Conservation (phyloP, 1,139 yeast genomes). For the Kodamaea anthophila region DNA sequence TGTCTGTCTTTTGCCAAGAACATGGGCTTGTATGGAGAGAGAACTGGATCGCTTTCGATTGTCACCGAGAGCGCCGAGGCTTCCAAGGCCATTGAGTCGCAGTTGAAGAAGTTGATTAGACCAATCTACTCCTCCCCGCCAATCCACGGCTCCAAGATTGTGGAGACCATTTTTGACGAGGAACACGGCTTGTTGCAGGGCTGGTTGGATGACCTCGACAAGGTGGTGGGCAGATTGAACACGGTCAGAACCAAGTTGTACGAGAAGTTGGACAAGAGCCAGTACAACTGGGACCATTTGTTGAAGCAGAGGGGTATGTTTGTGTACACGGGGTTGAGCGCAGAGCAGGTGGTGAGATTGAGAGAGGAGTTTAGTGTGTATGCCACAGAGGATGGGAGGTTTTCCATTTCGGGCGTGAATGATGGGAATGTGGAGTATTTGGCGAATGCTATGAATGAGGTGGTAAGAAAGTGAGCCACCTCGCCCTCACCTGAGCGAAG, state of each 20-base stretch:
- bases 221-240: conserved; percentile 70
- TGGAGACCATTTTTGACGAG: conserved; percentile 63
- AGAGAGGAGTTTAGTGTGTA: conserved; percentile 73
- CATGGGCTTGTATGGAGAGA: conserved; percentile 95
- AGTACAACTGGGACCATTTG: conserved; percentile 80
- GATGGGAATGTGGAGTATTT: conserved; percentile 73
- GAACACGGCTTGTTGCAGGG: conserved; percentile 50
- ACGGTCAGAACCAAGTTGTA: conserved; percentile 64
- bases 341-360: conserved; percentile 64
- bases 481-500: too few relatives aligned
- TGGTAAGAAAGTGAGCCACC: too few relatives aligned
- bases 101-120: conserved; percentile 72
- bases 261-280: conserved; percentile 47
- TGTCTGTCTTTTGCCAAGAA: conserved; percentile 95
- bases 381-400: conserved; percentile 84
- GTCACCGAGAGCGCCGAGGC: conserved; percentile 44
- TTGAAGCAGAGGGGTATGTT: conserved; percentile 94
- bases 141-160: conserved; percentile 87
- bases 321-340: conserved; percentile 76
- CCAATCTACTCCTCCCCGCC: conserved; percentile 93
- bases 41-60: conserved; percentile 84
- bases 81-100: conserved; percentile 57
- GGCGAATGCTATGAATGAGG: conserved; percentile 68
- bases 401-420: conserved; percentile 87
- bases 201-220: conserved; percentile 75